These are phyloP conservation scores for Fusarium citri DNA, from an alignment of 2,329 filamentous ascomycete species.

Conservation along the genomic window DNA sequence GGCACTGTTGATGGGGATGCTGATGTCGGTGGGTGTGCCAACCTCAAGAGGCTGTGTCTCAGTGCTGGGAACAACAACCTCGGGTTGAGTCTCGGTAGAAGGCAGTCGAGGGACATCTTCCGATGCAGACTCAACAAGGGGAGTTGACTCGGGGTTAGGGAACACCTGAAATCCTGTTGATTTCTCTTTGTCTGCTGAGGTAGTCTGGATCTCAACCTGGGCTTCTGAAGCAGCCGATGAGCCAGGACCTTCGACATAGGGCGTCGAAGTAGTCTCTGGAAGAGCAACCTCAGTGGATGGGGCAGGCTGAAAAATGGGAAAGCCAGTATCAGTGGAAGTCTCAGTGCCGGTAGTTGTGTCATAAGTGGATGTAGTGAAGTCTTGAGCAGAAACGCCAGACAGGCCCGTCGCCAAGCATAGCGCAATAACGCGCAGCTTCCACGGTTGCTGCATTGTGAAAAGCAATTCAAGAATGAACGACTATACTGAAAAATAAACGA, in stretches of 20 bases:
- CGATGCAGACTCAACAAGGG: background rate
- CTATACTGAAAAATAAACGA: background rate
- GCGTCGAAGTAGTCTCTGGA: background rate
- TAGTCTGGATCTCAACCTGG: background rate
- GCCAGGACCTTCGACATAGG: background rate
- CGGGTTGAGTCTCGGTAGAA: background rate
- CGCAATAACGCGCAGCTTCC: conserved; percentile 20
- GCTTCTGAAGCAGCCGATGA: background rate
- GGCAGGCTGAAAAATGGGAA: background rate
- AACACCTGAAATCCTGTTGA: background rate
- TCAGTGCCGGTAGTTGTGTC: background rate
- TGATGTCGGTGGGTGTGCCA: background rate
- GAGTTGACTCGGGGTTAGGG: background rate
- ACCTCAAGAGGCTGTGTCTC: background rate
- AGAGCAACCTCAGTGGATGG: background rate
- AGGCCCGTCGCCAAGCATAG: conserved; percentile 1
- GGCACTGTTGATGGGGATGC: background rate
- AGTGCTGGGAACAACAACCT: background rate
- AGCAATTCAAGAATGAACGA: background rate
- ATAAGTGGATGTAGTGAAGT: background rate
- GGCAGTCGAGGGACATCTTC: background rate
- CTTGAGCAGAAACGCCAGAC: conserved; percentile 2
- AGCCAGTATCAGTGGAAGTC: fast-evolving
- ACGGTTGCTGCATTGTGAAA: conserved; percentile 4
- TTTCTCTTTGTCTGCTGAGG: background rate